Evolutionary conservation across 1,139 yeast species (phyloP), one percentile per base, ranked within the genome.

Genomic region (Lodderomyces metapsilosis): DNA sequence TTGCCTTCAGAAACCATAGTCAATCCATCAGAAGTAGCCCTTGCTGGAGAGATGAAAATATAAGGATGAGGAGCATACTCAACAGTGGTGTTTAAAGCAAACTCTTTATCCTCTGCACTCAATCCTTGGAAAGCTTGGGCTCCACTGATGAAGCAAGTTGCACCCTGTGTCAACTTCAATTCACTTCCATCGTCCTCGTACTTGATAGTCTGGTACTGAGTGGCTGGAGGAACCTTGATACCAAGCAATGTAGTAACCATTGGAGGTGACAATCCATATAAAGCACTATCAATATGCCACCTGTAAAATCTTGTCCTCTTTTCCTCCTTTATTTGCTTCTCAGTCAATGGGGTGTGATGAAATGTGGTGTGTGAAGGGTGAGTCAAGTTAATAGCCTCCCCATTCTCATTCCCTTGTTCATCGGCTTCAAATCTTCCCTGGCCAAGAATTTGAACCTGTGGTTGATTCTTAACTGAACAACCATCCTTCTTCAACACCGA

Each of bases 31-130:
- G 83, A 75, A 5, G 94, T 84, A 31, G 95, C 95, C 43, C 71
- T 77, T 33, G 95, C 88, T 7, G 86, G 82, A 2, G 88, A 80
- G 50, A 88, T 88, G 59, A 78, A 87, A 47, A 88, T 88, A 61
- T 88, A 88, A 32, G 96, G 95, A 59, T 88, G 95, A 34, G 96
- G 96, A 12, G 95, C 95, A 59, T 88, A 88, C 43, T 83, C 88
- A 23, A 88, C 92, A 2, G 80, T 82, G 18, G 95, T 84, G 54
- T 77, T 74, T 44, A 87, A 71, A 2, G 89, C 95, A 52, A 81
- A 74, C 48, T 83, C 68, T 62, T 87, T 77, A 45, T 88, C 94
- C 54, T 80, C 88, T 2, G 74, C 79, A 24, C 83, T 71, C 46
- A 88, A 72, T 22, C 73, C 54, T 34, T 81, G 78, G 56, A 84